phyloP scores from a whole-genome alignment of 2,329 filamentous ascomycete genomes.

The Pyrenochaeta sp. region DNA sequence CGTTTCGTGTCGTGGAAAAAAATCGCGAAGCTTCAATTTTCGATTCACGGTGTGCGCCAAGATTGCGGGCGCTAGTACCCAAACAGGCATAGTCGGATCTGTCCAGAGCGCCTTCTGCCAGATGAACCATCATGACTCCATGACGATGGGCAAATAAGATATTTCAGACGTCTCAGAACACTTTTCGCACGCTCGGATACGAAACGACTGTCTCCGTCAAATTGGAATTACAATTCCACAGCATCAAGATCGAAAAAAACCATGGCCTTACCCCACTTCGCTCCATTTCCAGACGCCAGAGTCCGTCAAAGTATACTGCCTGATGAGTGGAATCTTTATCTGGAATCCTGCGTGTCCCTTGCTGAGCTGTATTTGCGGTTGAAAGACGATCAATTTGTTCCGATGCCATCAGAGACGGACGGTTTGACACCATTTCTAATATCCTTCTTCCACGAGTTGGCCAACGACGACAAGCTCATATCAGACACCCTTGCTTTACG shows the following conservation, averaged over 20 bases:
- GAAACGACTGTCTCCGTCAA: neutral
- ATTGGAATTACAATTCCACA: neutral
- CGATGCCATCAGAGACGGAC: conserved; percentile 62
- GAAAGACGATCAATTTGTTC: conserved; percentile 63
- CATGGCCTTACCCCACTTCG: conserved; percentile 73
- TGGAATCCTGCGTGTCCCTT: conserved; percentile 79
- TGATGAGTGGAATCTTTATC: conserved; percentile 78
- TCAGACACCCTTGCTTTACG: conserved; percentile 62
- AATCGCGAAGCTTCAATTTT: conserved; percentile 14
- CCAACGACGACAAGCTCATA: conserved; percentile 35
- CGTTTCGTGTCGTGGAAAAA: conserved; percentile 33
- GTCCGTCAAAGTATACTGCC: conserved; percentile 73
- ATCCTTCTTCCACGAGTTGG: conserved; percentile 69
- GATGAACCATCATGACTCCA: conserved; percentile 40
- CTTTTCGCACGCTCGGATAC: neutral
- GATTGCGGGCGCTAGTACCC: conserved; percentile 43
- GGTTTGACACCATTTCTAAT: conserved; percentile 70
- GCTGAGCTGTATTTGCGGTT: conserved; percentile 71
- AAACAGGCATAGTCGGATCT: conserved; percentile 24
- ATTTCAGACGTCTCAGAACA: conserved; percentile 4
- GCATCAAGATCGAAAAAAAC: conserved; percentile 1
- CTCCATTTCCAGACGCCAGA: conserved; percentile 75
- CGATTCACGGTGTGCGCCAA: conserved; percentile 22
- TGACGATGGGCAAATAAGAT: conserved; percentile 16
- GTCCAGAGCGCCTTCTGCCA: conserved; percentile 9